Evolutionary conservation across 768 basidiomycete genomes (phyloP).

Genomic region (Phanerodontia chrysosporium): DNA sequence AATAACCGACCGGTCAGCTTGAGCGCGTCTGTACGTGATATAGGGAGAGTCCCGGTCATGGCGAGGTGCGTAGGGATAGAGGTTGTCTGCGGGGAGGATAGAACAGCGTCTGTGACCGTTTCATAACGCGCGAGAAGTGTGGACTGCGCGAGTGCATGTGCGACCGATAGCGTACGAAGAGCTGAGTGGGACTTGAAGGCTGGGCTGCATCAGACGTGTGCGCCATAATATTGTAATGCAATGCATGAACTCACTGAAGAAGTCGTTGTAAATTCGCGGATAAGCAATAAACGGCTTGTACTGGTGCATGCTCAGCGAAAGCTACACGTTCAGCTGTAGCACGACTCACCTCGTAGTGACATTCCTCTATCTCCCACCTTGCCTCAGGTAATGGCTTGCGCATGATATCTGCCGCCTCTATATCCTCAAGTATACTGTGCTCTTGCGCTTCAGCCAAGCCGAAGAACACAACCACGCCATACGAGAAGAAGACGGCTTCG

Average conservation of each 20-base stretch:
- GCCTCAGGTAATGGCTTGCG: constrained; percentile 55
- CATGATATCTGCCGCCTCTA: constrained; percentile 67
- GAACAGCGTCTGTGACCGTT: constrained; percentile 66
- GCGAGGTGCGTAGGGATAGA: constrained; percentile 86
- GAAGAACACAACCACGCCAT: constrained; percentile 92
- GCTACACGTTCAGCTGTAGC: not conserved
- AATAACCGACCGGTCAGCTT: constrained; percentile 73
- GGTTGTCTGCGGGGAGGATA: constrained; percentile 71
- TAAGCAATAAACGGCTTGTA: constrained; percentile 81
- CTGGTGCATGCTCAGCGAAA: constrained; percentile 32
- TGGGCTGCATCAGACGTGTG: constrained; percentile 26
- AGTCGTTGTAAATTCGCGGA: constrained; percentile 93
- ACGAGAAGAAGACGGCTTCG: constrained; percentile 77
- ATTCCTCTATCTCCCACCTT: constrained; percentile 91
- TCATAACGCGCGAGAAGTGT: constrained; percentile 90
- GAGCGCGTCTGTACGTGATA: constrained; percentile 79
- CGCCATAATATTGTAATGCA: not conserved
- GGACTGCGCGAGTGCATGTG: constrained; percentile 92
- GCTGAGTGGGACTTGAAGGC: constrained; percentile 91
- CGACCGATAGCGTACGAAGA: constrained; percentile 86
- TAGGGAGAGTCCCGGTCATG: constrained; percentile 64
- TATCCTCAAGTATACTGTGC: constrained; percentile 78
- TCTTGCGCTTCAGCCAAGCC: constrained; percentile 81
- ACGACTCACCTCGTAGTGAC: constrained; percentile 73
- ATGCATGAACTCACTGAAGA: constrained; percentile 67